These are phyloP conservation scores for Nothopassalora personata DNA, from an alignment of 2,329 filamentous ascomycete genomes.

Conservation along the genomic window DNA sequence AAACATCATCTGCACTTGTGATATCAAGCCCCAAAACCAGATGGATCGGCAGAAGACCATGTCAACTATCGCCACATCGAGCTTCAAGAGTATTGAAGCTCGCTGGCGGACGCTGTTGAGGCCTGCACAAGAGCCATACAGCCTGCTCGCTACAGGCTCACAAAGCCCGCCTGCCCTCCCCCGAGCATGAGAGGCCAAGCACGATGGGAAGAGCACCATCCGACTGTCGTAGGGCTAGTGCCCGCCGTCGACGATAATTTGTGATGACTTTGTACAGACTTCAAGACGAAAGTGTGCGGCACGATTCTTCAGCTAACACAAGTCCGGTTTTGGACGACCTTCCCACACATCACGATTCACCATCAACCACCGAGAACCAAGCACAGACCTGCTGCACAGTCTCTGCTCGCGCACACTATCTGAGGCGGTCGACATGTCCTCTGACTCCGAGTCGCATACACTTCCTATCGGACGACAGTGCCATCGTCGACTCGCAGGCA, in stretches of 20 bases:
- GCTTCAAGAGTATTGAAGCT: constrained; percentile 17
- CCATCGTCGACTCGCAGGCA: neutral
- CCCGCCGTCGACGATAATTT: neutral
- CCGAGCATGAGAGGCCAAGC: constrained; percentile 5
- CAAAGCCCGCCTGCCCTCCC: neutral
- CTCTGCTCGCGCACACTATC: neutral
- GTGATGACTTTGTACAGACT: neutral
- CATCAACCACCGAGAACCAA: neutral
- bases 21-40: constrained; percentile 11
- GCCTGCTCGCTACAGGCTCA: constrained; percentile 3
- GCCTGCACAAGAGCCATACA: constrained; percentile 13
- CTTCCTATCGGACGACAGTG: no score
- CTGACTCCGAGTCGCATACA: no score
- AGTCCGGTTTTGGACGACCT: neutral
- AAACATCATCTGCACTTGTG: constrained; percentile 8
- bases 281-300: neutral
- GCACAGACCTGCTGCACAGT: neutral
- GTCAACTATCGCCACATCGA: constrained; percentile 8
- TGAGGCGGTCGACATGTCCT: neutral
- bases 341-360: neutral
- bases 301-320: neutral
- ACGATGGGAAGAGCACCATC: neutral
- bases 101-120: constrained; percentile 14
- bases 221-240: neutral
- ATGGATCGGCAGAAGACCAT: constrained; percentile 6